Percentiles rank a stretch among this genome's conserved stretches.
Evolutionary conservation across 2,329 filamentous ascomycete species (phyloP).

Genomic region (Knufia fluminis): DNA sequence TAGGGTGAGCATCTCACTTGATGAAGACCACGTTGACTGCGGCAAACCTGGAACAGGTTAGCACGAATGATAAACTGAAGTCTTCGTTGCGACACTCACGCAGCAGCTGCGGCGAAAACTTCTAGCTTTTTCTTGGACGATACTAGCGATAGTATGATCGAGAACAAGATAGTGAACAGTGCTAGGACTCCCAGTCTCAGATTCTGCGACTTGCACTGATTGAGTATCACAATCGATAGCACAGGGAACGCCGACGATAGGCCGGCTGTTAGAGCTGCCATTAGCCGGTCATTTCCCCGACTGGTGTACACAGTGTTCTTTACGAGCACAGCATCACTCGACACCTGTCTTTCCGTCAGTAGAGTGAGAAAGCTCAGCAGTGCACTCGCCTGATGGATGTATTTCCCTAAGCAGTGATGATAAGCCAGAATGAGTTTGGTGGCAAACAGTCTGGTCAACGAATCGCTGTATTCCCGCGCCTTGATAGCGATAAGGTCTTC

Average conservation of each 20-base stretch:
- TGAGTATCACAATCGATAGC: constrained; percentile 5
- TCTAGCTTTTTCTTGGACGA: constrained; percentile 11
- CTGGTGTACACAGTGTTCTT: constrained; percentile 1
- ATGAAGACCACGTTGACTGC: constrained; percentile 14
- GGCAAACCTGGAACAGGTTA: constrained; percentile 9
- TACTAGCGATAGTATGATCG: neutral
- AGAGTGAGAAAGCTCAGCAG: neutral
- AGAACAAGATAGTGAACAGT: constrained; percentile 10
- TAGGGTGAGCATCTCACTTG: neutral
- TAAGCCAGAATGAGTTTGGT: neutral
- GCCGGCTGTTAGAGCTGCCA: neutral
- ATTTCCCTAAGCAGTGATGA: constrained; percentile 1
- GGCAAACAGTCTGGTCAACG: constrained; percentile 3
- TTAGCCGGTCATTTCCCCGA: neutral
- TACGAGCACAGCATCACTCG: neutral
- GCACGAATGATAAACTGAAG: neutral
- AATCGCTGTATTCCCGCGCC: neutral
- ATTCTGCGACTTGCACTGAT: neutral
- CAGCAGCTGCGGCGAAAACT: constrained; percentile 12
- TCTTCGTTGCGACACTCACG: constrained; percentile 7
- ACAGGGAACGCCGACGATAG: constrained; percentile 10
- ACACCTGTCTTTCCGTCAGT: neutral
- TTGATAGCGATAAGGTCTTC: constrained; percentile 7
- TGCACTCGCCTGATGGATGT: neutral
- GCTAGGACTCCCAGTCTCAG: constrained; percentile 8